phyloP scores from a whole-genome alignment of 306 rosid species.

The Hippophae gyantsensis region DNA sequence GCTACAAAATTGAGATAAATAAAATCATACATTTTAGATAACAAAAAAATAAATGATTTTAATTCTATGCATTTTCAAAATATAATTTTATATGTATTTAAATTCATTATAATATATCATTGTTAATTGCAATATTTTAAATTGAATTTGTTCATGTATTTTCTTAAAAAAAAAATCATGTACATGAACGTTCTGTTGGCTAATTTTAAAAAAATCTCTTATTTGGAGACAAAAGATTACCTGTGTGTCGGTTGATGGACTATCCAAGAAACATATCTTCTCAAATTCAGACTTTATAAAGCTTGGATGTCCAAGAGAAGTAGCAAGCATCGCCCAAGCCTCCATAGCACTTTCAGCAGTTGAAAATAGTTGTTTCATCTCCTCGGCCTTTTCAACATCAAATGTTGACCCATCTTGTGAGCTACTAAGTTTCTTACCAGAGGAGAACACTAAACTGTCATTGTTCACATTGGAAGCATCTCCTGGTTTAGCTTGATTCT shows the following conservation, averaged over 20 bases:
- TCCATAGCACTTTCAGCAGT: conserved; percentile 94
- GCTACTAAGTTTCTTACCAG: conserved; percentile 28
- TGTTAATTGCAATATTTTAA: too few relatives aligned
- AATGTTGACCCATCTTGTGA: conserved; percentile 31
- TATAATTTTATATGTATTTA: too few relatives aligned
- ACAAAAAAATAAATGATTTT: too few relatives aligned
- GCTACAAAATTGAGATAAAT: too few relatives aligned
- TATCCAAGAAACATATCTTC: conserved; percentile 83
- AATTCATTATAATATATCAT: too few relatives aligned
- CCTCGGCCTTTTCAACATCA: conserved; percentile 61
- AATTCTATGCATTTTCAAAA: too few relatives aligned
- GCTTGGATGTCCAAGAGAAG: conserved; percentile 86
- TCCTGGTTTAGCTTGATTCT: conserved; percentile 31
- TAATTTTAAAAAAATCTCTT: conserved; percentile 9
- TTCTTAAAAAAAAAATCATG: too few relatives aligned
- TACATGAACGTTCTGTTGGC: too few relatives aligned
- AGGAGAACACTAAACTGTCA: conserved; percentile 19
- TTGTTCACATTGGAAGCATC: conserved; percentile 27
- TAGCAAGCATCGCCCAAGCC: conserved; percentile 98
- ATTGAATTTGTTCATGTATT: too few relatives aligned
- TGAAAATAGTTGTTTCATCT: conserved; percentile 76
- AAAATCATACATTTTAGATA: too few relatives aligned
- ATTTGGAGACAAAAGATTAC: conserved; percentile 27
- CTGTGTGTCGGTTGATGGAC: conserved; percentile 80
- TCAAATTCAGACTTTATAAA: conserved; percentile 92